Conservation (phyloP, 345 rosid genomes). For the Sisymbrium irio region DNA sequence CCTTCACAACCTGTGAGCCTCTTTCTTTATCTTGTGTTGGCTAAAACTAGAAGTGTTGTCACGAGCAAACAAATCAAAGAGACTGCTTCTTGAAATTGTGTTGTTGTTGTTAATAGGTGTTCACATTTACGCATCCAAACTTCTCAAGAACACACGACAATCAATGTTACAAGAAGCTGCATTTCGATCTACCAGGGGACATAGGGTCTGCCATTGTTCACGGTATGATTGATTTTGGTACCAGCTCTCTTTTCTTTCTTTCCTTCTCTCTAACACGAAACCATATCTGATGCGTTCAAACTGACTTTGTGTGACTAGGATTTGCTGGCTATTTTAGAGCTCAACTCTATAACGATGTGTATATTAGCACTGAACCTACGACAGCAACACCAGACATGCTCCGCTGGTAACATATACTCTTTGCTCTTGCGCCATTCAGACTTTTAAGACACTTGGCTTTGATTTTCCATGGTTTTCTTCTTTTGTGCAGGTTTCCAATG, state of each 20-base stretch:
- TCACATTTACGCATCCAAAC: not conserved
- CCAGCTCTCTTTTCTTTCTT: not conserved
- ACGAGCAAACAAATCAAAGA: not conserved
- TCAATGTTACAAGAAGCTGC: not conserved
- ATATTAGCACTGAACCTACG: constrained; percentile 75
- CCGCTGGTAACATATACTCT: constrained; percentile 54
- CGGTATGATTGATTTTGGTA: constrained; percentile 41
- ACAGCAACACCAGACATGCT: constrained; percentile 74
- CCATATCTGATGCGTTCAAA: not conserved
- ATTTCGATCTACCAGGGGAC: constrained; percentile 48
- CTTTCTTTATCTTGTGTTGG: not conserved
- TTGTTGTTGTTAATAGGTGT: not conserved
- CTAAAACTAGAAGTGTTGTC: not conserved
- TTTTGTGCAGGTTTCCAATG: constrained; percentile 55
- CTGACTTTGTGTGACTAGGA: constrained; percentile 39
- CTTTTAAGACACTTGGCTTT: not conserved
- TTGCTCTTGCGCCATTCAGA: not conserved
- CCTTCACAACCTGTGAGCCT: not conserved
- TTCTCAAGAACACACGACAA: not conserved
- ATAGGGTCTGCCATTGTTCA: constrained; percentile 75
- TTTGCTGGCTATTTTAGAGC: constrained; percentile 88
- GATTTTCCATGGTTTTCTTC: not conserved
- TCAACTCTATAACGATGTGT: constrained; percentile 64
- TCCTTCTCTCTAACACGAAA: not conserved
- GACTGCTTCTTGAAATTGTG: not conserved